Evolutionary conservation across 2,329 filamentous ascomycete genomes (phyloP), one percentile per base, ranked within the genome.

Genomic region (Chaetomium sp.): DNA sequence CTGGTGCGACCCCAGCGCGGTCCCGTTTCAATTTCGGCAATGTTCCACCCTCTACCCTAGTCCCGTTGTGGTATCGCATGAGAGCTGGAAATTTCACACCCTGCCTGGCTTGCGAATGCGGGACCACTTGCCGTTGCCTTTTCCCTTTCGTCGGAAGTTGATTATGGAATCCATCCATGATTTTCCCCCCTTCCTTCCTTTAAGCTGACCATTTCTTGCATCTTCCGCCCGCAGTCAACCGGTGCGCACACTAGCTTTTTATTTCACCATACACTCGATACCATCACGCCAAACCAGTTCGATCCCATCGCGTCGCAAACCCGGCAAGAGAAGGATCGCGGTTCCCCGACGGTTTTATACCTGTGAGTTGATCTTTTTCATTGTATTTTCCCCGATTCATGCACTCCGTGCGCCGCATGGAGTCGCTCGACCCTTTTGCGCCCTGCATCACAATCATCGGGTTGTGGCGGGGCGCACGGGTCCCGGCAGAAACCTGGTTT

Each of bases 11-110:
- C 49, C 61, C 61, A 61, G 63, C 62, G 57, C 61, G 59, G 63
- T 68, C 65, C 67, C 67, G 66, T 66, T 66, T 68, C 67, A 72
- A 71, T 72, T 62, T 72, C 70, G 70, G 69, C 69, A 70, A 65
- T 66, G 68, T 70, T 69, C 67, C 68, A 69, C 67, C 64, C 68
- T 69, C 70, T 62, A 62, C 61, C 19, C 19, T 27, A 27, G 19
- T 27, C 69, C 66, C 65, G 64, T 69, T 70, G 64, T 65, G 68
- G 59, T 60, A 68, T 67, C 66, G 68, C 69, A 69, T 70, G 64
- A 69, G 68, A 54, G 63, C 66, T 65, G 64, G 63, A 65, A 64
- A 64, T 63, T 64, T 62, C 14, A 35, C 38, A 43, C 19, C 19
- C 19, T 27, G 19, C 3, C 19, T 27, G 19, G 19, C 19, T 27